Evolutionary conservation across 2,329 filamentous ascomycete genomes (phyloP).

Genomic region (Emericellopsis cladophorae): DNA sequence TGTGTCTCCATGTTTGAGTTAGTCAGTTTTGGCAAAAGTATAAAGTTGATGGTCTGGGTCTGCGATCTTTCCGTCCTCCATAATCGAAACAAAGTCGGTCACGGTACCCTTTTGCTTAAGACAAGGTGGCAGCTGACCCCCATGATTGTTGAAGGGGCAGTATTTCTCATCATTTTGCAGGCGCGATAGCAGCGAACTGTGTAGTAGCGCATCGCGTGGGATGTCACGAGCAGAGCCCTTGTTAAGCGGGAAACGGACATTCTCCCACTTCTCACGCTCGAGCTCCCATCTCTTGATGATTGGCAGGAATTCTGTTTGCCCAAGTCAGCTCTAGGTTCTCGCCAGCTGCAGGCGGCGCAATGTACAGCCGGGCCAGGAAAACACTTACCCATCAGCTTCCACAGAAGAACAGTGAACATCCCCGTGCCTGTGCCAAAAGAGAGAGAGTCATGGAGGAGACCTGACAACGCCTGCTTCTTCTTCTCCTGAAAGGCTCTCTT

Average conservation of each 20-base stretch:
- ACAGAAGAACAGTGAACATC: conserved; percentile 24
- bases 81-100: background rate
- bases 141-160: conserved; percentile 4
- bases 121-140: conserved; percentile 14
- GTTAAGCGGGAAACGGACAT: conserved; percentile 24
- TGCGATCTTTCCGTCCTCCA: background rate
- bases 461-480: conserved; percentile 16
- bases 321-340: background rate
- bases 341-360: background rate
- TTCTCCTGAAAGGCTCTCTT: conserved; percentile 14
- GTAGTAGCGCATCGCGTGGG: background rate
- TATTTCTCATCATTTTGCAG: background rate
- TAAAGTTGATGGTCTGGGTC: too few relatives aligned
- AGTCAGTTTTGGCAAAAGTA: too few relatives aligned
- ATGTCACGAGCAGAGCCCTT: conserved; percentile 11
- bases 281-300: conserved; percentile 27
- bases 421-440: conserved; percentile 20
- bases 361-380: background rate
- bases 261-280: conserved; percentile 15
- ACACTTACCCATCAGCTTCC: conserved; percentile 28
- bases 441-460: conserved; percentile 24
- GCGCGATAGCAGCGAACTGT: too few relatives aligned
- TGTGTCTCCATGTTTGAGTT: too few relatives aligned
- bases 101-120: conserved; percentile 9
- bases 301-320: conserved; percentile 20